Percentiles rank a stretch among this genome's conserved stretches.
These are phyloP conservation scores for Saksenaea oblongispora DNA, from an alignment of 371 early-diverging fungal genomes.

Conservation along the genomic window DNA sequence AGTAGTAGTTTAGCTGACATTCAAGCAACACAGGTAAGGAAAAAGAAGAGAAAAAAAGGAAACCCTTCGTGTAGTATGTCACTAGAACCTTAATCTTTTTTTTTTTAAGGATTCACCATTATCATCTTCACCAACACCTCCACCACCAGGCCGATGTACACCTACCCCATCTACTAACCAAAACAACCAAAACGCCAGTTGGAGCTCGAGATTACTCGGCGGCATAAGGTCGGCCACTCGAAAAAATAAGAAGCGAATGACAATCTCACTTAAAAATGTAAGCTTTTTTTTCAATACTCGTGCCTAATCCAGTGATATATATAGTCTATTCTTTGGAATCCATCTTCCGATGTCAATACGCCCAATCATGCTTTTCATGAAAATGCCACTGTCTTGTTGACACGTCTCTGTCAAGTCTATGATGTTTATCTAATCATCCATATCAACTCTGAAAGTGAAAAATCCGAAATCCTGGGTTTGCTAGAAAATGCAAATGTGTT, in stretches of 20 bases:
- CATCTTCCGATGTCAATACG: slow-evolving; percentile 48
- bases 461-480: slow-evolving; percentile 26
- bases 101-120: neutral
- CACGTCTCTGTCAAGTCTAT: slow-evolving; percentile 28
- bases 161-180: neutral
- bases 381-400: slow-evolving; percentile 28
- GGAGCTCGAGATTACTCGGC: slow-evolving; percentile 36
- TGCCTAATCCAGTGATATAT: neutral
- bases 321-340: slow-evolving; percentile 54
- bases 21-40: slow-evolving; percentile 5
- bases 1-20: slow-evolving; percentile 7
- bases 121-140: slow-evolving; percentile 5
- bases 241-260: slow-evolving; percentile 38
- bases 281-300: neutral
- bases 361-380: slow-evolving; percentile 51
- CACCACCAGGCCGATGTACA: slow-evolving; percentile 5
- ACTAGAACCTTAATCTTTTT: too few relatives aligned
- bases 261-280: slow-evolving; percentile 52
- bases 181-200: slow-evolving; percentile 5
- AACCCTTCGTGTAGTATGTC: too few relatives aligned
- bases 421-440: slow-evolving; percentile 48
- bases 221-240: slow-evolving; percentile 23
- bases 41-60: too few relatives aligned
- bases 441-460: slow-evolving; percentile 40
- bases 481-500: slow-evolving; percentile 23